Percentiles rank a stretch among this genome's conserved stretches.
Evolutionary conservation across 371 early-diverging fungal genomes (phyloP).

Genomic region (Choanephora cucurbitarum): DNA sequence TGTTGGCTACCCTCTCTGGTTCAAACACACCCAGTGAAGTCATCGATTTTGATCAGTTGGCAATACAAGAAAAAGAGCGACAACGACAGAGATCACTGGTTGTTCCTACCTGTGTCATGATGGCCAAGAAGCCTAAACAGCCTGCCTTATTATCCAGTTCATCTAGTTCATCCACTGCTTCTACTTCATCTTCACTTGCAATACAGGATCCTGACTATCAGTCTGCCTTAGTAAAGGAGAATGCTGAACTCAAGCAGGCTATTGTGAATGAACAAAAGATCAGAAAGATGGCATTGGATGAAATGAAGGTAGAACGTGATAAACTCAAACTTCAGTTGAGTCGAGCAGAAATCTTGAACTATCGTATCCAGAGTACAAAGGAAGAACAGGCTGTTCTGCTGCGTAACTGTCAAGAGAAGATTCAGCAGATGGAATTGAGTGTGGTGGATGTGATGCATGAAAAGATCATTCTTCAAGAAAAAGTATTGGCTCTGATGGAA

Average conservation of each 20-base stretch:
- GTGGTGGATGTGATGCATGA: conserved; percentile 11
- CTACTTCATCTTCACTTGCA: background rate
- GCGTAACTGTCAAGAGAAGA: conserved; percentile 9
- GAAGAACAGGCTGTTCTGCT: conserved; percentile 5
- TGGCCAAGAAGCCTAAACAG: conserved; percentile 1
- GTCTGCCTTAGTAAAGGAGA: background rate
- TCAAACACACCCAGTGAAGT: background rate
- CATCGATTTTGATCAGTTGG: background rate
- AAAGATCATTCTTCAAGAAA: conserved; percentile 14
- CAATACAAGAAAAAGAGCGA: background rate
- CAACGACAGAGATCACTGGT: background rate
- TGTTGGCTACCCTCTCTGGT: background rate
- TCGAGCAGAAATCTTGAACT: background rate
- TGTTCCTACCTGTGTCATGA: conserved; percentile 2
- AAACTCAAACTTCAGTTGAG: background rate
- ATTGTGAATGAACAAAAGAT: background rate
- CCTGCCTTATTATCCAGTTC: background rate
- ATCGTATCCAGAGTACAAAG: conserved; percentile 3
- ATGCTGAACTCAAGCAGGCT: background rate
- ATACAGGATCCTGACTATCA: background rate
- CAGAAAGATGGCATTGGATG: background rate
- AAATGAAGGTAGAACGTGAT: background rate
- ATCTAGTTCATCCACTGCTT: background rate
- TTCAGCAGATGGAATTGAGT: conserved; percentile 12
- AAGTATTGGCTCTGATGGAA: background rate